Percentiles rank a stretch among this genome's conserved stretches.
Evolutionary conservation across 2,329 filamentous ascomycete species (phyloP).

Genomic region (Coniochaeta ligniaria): DNA sequence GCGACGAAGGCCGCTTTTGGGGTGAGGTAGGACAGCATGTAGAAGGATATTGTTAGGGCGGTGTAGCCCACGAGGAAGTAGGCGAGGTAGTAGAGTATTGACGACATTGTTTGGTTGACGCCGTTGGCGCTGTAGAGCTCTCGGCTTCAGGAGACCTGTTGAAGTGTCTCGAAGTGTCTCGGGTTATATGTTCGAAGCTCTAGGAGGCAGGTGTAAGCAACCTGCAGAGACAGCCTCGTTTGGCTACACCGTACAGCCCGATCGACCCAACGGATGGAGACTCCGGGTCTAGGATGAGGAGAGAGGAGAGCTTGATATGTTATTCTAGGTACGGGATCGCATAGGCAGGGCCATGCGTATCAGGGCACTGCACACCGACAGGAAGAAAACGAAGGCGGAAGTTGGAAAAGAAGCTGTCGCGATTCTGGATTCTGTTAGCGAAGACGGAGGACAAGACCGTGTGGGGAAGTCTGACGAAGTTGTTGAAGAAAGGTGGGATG

Average conservation of each 20-base stretch:
- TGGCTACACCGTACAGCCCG: background rate
- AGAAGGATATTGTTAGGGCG: conserved; percentile 48
- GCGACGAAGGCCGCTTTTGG: conserved; percentile 61
- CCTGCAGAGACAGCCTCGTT: background rate
- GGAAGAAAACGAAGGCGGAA: background rate
- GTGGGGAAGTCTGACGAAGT: background rate
- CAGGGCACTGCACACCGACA: background rate
- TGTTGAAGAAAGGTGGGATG: background rate
- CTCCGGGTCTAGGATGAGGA: background rate
- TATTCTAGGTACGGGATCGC: background rate
- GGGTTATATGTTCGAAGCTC: background rate
- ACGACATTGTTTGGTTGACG: conserved; percentile 16
- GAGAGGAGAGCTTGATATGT: background rate
- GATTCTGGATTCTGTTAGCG: background rate
- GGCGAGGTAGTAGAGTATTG: conserved; percentile 20
- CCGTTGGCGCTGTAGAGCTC: background rate
- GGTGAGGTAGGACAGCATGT: conserved; percentile 51
- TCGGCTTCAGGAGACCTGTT: background rate
- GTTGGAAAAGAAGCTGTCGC: background rate
- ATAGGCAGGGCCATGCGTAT: background rate
- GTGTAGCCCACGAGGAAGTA: conserved; percentile 46
- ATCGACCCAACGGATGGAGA: background rate
- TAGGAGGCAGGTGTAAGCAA: background rate
- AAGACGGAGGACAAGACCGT: background rate
- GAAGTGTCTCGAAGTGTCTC: background rate